Evolutionary conservation across 2,329 filamentous ascomycete genomes (phyloP), one percentile per base, ranked within the genome.

Genomic region (Sarocladium oryzae): DNA sequence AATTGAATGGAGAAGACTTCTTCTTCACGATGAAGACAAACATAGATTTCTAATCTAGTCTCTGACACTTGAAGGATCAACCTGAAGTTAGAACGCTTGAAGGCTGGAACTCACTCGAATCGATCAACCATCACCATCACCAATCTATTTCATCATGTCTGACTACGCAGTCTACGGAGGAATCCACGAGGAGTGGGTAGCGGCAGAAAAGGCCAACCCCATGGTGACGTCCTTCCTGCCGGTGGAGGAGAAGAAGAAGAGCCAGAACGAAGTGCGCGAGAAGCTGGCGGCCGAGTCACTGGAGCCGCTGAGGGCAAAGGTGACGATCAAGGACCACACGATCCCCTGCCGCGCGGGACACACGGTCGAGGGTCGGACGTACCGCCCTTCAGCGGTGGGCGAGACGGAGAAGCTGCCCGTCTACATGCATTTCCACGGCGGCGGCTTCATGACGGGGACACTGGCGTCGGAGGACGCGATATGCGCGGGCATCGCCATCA

Each of bases 381-480:
- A 48, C 18, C 24, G 43, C 9, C 43, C 43, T 4, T 32, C 28
- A 16, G 9, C 8, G 4, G n/a, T 33, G 8, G 26, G 15, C 16
- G 43, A 30, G 16, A 23, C 11, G 7, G 28, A 30, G 16, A 30
- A 21, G 5, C 64, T 81, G 0, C 78, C 79, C 0, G 62, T 80
- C 0, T 77, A 74, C 51, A 60, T 77, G 18, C 73, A 77, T 54
- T 61, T 79, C 1, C 79, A 81, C 55, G 78, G 79, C 3, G 78
- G 78, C 2, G 78, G 77, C 0, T 84, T 77, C 52, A 56, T 80
- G 8, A 75, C 77, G n/a, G 81, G 81, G 2, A 77, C 72, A 0
- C 57, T 82, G 2, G 56, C 61, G 1, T 73, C 72, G 0, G 80
- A 84, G 54, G 78, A 83, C 51, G 71, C 73, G 0, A 67, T 65